Base-by-base conservation (phyloP, 768 basidiomycete genomes). In the Tremella mesenterica region DNA sequence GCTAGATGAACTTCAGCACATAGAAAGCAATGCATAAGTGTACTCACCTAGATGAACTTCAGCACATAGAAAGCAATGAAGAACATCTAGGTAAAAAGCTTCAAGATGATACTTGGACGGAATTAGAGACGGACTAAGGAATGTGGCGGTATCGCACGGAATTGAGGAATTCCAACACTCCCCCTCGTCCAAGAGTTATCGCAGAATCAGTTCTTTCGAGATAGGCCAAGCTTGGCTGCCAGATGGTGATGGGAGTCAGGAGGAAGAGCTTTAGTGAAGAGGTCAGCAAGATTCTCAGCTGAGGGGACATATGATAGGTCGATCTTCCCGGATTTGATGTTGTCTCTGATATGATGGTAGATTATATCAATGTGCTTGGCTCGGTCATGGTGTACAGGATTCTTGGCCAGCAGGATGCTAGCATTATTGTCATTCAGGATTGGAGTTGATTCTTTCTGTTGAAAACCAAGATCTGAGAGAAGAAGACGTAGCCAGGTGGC, bases 301-400 rank as follows among this genome's bases (percentile, higher is more conserved):
- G 44, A n/a, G 13, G 52, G 43, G 23, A 53, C 52, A 23, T 28
- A 30, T 20, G 49, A 13, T 18, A 53, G 44, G 3, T 23, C n/a
- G 44, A 53, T 26, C 13, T 46, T 46, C 12, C 33, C 33, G 29
- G 44, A 21, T 25, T 45, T 29, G n/a, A 39, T 25, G 13, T 45
- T 44, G 30, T 53, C 52, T 8, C 44, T 29, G 2, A 53, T 3
- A 26, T 18, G 46, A 29, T 79, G 76, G 52, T 75, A 71, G 3
- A 65, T 52, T 12, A 77, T 70, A 25, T 77, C 74, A 52, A 80
- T 75, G 62, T 79, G 79, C 58, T 77, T 79, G 10, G 67, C 16
- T n/a, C 74, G 60, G 1, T 61, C 45, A 50, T 79, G 77, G 52
- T 69, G 67, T 1, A 59, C 41, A 0, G 76, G 67, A 44, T 79